These are phyloP conservation scores for Myriosclerotinia curreyana DNA, from an alignment of 2,329 filamentous ascomycete genomes.

Conservation along the genomic window DNA sequence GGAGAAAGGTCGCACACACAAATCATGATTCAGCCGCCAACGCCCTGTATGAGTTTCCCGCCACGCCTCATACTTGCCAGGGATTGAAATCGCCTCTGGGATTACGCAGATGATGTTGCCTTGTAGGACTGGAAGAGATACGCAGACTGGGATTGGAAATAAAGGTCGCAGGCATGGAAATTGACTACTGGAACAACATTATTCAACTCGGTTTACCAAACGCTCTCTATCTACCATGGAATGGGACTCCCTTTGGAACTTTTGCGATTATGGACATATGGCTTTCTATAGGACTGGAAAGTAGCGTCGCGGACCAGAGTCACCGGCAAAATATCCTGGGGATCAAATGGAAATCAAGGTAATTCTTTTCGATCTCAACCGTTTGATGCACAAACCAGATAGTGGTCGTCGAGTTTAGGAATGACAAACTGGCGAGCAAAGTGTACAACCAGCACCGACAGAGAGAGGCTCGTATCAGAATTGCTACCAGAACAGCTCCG, in stretches of 20 bases:
- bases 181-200: not conserved
- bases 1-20: not conserved
- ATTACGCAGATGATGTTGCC: not conserved
- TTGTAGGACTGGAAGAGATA: not conserved
- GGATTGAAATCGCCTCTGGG: not conserved
- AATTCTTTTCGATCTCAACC: too few species aligned
- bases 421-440: too few species aligned
- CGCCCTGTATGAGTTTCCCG: too few species aligned
- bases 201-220: not conserved
- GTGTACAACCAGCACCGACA: not conserved
- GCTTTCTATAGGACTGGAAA: too few species aligned
- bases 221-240: not conserved
- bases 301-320: too few species aligned
- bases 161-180: too few species aligned
- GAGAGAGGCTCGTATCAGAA: not conserved
- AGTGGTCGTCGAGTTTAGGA: too few species aligned
- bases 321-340: too few species aligned
- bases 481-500: not conserved
- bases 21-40: not conserved
- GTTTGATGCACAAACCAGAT: too few species aligned
- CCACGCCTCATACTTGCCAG: too few species aligned
- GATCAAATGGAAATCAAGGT: too few species aligned
- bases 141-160: not conserved
- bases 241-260: not conserved
- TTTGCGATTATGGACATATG: not conserved